Evolutionary conservation across 148 eudicot species (phyloP).

Genomic region (Limonium bicolor): DNA sequence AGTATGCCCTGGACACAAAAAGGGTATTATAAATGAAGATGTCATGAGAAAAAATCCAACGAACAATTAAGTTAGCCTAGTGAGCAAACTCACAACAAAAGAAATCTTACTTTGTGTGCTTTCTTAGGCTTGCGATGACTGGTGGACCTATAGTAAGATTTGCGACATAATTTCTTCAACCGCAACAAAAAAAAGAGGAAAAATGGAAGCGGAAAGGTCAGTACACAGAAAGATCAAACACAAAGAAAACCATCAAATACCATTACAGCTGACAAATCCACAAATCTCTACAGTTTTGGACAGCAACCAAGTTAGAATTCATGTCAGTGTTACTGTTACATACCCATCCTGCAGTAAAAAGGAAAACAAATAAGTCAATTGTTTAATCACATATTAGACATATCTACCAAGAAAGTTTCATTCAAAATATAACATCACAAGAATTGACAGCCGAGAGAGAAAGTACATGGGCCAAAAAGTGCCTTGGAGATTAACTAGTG

Average conservation of each 20-base stretch:
- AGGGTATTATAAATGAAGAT: not conserved
- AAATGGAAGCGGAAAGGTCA: not conserved
- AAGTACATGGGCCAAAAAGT: too few relatives aligned
- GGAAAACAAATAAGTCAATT: too few relatives aligned
- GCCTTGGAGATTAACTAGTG: too few relatives aligned
- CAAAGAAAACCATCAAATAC: too few relatives aligned
- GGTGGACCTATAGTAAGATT: constrained; percentile 98
- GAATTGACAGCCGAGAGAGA: not conserved
- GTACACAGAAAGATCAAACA: too few relatives aligned
- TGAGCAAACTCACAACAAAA: not conserved
- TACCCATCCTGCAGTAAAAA: constrained; percentile 98
- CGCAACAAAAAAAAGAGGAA: constrained; percentile 1
- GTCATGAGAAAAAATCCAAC: not conserved
- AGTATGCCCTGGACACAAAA: constrained; percentile 50
- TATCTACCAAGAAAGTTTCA: constrained; percentile 4
- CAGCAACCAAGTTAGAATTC: not conserved
- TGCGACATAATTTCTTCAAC: constrained; percentile 82
- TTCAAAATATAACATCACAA: not conserved
- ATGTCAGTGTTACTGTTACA: constrained; percentile 16
- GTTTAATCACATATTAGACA: too few relatives aligned
- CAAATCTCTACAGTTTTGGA: too few relatives aligned
- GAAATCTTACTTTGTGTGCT: constrained; percentile 63
- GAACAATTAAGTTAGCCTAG: not conserved
- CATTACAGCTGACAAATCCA: too few relatives aligned
- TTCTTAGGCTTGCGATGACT: constrained; percentile 83